These are phyloP conservation scores for Trichoderma sp. DNA, from an alignment of 2,329 filamentous ascomycete species.

Conservation along the genomic window DNA sequence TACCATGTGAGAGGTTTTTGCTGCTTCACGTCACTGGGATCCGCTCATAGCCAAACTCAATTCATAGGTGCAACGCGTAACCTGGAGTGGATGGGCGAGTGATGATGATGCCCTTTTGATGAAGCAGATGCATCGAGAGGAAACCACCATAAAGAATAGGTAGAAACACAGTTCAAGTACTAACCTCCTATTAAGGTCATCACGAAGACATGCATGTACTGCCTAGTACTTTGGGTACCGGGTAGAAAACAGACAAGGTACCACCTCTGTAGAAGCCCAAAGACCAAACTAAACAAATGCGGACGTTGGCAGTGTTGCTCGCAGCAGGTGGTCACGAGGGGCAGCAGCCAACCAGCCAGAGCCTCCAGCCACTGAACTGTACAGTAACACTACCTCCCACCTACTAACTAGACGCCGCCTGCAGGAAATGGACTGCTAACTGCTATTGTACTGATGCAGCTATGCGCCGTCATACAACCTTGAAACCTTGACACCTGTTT, in stretches of 20 bases:
- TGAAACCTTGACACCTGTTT: background rate
- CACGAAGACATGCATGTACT: background rate
- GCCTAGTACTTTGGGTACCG: background rate
- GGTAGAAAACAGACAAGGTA: background rate
- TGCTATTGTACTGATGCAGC: background rate
- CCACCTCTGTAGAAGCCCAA: background rate
- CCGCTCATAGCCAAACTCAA: background rate
- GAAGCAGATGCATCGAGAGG: background rate
- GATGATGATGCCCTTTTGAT: background rate
- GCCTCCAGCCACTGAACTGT: background rate
- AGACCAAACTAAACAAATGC: background rate
- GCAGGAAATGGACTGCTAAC: background rate
- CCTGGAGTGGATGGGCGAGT: background rate
- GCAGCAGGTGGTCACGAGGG: background rate
- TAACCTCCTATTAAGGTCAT: background rate
- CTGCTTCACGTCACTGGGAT: constrained; percentile 1
- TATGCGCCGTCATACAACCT: background rate
- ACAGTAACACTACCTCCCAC: too few relatives aligned
- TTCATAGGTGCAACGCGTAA: background rate
- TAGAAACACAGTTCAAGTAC: background rate
- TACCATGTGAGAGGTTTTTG: background rate
- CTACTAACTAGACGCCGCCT: background rate
- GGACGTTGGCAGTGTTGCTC: background rate
- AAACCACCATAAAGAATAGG: background rate
- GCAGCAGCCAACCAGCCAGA: background rate